Evolutionary conservation across 768 basidiomycete species (phyloP), one percentile per base, ranked within the genome.

Genomic region (Tulasnella sp.): DNA sequence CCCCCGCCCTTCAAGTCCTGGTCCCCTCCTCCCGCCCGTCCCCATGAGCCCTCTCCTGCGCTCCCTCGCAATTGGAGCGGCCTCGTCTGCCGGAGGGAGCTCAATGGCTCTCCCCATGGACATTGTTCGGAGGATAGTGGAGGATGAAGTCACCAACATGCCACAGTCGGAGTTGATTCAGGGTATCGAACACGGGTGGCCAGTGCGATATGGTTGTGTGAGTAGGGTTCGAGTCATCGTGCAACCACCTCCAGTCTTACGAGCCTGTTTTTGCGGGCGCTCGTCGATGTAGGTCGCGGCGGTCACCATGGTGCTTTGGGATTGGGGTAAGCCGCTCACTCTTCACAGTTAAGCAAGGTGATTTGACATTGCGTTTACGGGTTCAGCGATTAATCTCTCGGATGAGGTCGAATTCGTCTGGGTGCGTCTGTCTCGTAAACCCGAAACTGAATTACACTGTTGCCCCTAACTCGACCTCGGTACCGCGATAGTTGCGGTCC

Each of bases 391-490:
- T 6, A 69, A 69, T 37, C 64, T 69, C 34, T 69, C 64, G 28
- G 64, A 69, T 28, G 64, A 69, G 64, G 77, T 72, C 20, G 64
- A 34, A 41, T 78, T 78, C 64, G 69, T 78, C 60, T 78, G 77
- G 77, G 77, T 78, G 37, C 37, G 76, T 46, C 20, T n/a, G 12
- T n/a, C 41, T 37, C 54, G n/a, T 24, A 16, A 46, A 3, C 46
- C 46, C 46, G 18, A 46, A 16, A 18, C 22, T n/a, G 76, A 34
- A 37, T 11, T 50, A 20, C 22, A 22, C 11, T 2, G 34, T 46
- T 16, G 6, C 64, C 64, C 16, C 54, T 54, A 54, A 54, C 54
- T 37, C 64, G 14, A 6, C 11, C 64, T 60, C 64, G 64, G 64
- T 18, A 20, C 28, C 64, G 28, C 64, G 64, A 28, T 28, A 69